Evolutionary conservation across 2,329 filamentous ascomycete species (phyloP), one percentile per base, ranked within the genome.

Genomic region (Trichophyton equinum): DNA sequence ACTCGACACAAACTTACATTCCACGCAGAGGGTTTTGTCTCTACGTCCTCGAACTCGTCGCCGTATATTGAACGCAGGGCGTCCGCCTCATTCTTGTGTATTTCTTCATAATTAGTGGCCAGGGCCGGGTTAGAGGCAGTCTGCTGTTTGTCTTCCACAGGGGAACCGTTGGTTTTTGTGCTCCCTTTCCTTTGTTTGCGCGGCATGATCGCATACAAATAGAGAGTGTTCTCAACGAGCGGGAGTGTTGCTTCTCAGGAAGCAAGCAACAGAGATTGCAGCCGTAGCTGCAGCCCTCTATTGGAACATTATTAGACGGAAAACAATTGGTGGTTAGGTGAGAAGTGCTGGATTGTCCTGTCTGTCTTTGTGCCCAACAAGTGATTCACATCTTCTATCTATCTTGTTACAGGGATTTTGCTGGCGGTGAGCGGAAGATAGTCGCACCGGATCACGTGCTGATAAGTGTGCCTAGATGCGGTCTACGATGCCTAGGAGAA

Each of bases 61-160:
- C 86, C 87, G 70, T 94, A 97, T 57, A 97, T 95, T 47, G 92
- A 88, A 68, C 87, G 82, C 62, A 97, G 79, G 51, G 85, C 92
- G 71, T 94, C 83, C 61, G 95, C 80, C 76, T 97, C 94, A 71
- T 96, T 88, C 68, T 87, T 81, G 75, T 97, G 94, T 38, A 88
- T 84, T 75, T 95, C 87, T 65, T 85, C 83, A 76, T 96, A 95
- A 70, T 91, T 78, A 62, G 81, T 80, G 46, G 75, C 68, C 40
- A 75, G 68, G 65, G 71, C 63, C 60, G 71, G 62, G 46, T 73
- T 67, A 15, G 71, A 70, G 64, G 69, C 67, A 49, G 66, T 67
- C 9, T 64, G 68, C 63, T 67, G 67, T 67, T 70, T 73, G 66
- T 71, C 74, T 70, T 73, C 70, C 62, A 66, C 67, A 67, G 66